These are phyloP conservation scores for Macrolepiota albuminosa DNA, from an alignment of 768 basidiomycete species.

Conservation along the genomic window DNA sequence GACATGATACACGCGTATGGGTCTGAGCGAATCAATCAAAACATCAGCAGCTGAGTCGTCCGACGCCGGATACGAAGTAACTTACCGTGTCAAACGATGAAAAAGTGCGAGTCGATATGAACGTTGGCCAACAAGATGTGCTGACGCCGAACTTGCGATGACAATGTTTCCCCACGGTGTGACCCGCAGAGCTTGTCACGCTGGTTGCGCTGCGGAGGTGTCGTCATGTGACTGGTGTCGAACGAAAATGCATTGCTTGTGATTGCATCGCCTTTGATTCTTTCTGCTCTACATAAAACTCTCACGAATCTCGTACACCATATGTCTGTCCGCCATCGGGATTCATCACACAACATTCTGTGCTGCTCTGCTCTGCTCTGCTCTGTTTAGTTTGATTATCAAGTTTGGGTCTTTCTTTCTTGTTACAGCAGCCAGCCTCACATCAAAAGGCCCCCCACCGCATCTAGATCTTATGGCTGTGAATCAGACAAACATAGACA, in stretches of 20 bases:
- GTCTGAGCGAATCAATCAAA: slow-evolving; percentile 15
- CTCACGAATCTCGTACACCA: not conserved
- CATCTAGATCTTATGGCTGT: not conserved
- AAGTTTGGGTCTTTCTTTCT: not conserved
- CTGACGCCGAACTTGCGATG: slow-evolving; percentile 18
- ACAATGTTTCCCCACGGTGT: slow-evolving; percentile 27
- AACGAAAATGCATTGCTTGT: not conserved
- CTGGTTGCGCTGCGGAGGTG: too few relatives aligned
- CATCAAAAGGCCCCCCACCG: not conserved
- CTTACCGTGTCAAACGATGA: slow-evolving; percentile 40
- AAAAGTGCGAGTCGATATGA: slow-evolving; percentile 18
- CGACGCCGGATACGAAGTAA: not conserved
- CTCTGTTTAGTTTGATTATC: not conserved
- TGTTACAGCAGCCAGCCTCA: not conserved
- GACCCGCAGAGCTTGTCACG: slow-evolving; percentile 19
- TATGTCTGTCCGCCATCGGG: not conserved
- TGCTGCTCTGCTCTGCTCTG: not conserved
- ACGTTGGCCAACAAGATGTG: slow-evolving; percentile 21
- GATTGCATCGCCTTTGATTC: not conserved
- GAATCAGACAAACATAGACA: not conserved
- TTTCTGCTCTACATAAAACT: not conserved
- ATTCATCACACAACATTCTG: not conserved
- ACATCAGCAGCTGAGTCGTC: not conserved
- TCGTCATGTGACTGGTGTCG: not conserved
- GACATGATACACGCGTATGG: slow-evolving; percentile 34